Evolutionary conservation across 129 eudicot species (phyloP).

Genomic region (Saposhnikovia divaricata): DNA sequence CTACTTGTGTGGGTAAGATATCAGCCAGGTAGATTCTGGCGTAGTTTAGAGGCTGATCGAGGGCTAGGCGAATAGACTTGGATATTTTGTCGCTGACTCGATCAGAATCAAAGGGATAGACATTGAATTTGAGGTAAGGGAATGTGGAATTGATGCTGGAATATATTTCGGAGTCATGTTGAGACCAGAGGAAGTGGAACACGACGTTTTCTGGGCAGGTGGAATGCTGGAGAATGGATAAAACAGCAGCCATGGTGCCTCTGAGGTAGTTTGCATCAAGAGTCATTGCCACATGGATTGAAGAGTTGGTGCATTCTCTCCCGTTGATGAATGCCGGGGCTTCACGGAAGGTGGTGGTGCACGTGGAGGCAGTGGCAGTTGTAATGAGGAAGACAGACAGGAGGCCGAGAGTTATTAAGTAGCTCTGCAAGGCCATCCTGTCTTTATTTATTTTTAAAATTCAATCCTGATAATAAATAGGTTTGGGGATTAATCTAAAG

Average conservation of each 20-base stretch:
- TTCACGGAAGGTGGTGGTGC: background rate
- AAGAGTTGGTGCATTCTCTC: background rate
- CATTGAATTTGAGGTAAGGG: background rate
- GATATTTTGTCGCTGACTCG: background rate
- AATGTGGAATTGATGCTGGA: background rate
- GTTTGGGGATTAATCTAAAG: background rate
- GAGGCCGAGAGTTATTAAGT: slow-evolving; percentile 25
- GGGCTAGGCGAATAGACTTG: background rate
- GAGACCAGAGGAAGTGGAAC: background rate
- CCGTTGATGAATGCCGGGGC: slow-evolving; percentile 1
- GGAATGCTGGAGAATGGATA: slow-evolving; percentile 1
- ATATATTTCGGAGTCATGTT: background rate
- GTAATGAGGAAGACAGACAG: slow-evolving; percentile 25
- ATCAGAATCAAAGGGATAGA: background rate
- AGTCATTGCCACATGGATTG: background rate
- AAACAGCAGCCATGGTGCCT: background rate
- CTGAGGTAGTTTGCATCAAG: slow-evolving; percentile 3
- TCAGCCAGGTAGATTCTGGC: slow-evolving; percentile 5
- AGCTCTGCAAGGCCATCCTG: slow-evolving; percentile 31
- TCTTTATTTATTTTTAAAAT: background rate
- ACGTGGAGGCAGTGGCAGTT: background rate
- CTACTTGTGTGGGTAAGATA: background rate
- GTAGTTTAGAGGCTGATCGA: background rate
- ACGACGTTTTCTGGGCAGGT: background rate
- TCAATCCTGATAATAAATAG: background rate